These are phyloP conservation scores for Pistacia vera DNA, from an alignment of 345 rosid species.

Conservation along the genomic window DNA sequence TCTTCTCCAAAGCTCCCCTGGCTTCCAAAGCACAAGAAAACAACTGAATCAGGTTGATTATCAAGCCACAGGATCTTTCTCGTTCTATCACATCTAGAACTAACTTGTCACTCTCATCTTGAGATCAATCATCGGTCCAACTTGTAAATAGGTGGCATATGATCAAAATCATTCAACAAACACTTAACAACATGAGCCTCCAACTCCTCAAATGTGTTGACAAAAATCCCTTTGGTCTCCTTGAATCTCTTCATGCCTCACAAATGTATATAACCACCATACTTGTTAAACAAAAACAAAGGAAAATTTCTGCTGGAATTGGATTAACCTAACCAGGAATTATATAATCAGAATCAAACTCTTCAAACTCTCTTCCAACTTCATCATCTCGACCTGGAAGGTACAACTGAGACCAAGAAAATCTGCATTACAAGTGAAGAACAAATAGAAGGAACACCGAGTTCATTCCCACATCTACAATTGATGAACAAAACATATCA, in stretches of 20 bases:
- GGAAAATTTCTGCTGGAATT: slow-evolving; percentile 25
- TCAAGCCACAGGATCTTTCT: slow-evolving; percentile 34
- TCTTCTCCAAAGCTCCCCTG: slow-evolving; percentile 6
- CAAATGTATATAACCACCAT: background rate
- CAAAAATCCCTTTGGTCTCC: background rate
- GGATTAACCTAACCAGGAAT: slow-evolving; percentile 28
- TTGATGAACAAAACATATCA: slow-evolving; percentile 37
- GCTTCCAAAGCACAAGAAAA: slow-evolving; percentile 42
- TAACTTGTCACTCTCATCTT: background rate
- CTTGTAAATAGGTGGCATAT: slow-evolving; percentile 17
- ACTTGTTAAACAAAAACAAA: background rate
- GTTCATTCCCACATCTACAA: slow-evolving; percentile 37
- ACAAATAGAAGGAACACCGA: slow-evolving; percentile 37
- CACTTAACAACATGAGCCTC: background rate
- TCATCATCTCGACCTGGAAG: too few species aligned
- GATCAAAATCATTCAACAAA: background rate
- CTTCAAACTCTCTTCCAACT: slow-evolving; percentile 5
- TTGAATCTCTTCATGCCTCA: background rate
- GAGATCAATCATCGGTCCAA: slow-evolving; percentile 9
- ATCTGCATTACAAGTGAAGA: slow-evolving; percentile 33
- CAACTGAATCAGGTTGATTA: slow-evolving; percentile 30
- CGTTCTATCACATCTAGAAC: background rate
- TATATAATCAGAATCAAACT: background rate
- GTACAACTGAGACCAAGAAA: slow-evolving; percentile 11
- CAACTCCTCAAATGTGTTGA: background rate